These are phyloP conservation scores for Gossypium rotundifolium DNA, from an alignment of 345 rosid genomes.

Conservation along the genomic window DNA sequence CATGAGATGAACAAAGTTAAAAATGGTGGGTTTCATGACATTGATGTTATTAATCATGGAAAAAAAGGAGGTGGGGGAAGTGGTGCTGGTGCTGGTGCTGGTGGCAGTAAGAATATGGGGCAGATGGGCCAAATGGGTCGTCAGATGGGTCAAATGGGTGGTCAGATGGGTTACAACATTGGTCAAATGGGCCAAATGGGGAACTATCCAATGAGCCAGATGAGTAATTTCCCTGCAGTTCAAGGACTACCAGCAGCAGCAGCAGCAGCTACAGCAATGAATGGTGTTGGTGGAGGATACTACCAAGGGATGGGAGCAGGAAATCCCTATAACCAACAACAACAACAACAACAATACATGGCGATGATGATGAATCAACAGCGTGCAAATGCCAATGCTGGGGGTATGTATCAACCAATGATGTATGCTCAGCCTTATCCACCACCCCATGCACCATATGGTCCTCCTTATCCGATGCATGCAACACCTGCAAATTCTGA, in stretches of 20 bases:
- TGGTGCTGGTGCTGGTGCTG: conserved; percentile 15
- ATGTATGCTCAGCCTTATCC: conserved; percentile 60
- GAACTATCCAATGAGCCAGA: conserved; percentile 29
- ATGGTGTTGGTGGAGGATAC: conserved; percentile 22
- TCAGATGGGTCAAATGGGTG: conserved; percentile 15
- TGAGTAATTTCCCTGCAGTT: conserved; percentile 52
- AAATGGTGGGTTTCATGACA: conserved; percentile 38
- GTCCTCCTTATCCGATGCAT: neutral
- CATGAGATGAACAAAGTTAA: conserved; percentile 27
- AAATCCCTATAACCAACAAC: conserved; percentile 49
- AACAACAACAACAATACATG: conserved; percentile 58
- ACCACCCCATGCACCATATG: conserved; percentile 12
- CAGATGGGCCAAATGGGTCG: conserved; percentile 13
- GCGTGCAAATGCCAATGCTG: conserved; percentile 36
- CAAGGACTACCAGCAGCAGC: conserved; percentile 56
- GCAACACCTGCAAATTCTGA: conserved; percentile 23
- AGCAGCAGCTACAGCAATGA: conserved; percentile 25
- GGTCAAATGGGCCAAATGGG: conserved; percentile 29
- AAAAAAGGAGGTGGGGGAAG: conserved; percentile 20
- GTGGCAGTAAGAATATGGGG: conserved; percentile 26
- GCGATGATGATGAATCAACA: conserved; percentile 68
- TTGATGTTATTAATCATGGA: conserved; percentile 36
- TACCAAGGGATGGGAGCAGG: conserved; percentile 48
- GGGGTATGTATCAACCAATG: conserved; percentile 76
- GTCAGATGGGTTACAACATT: conserved; percentile 13